Conservation (phyloP, 2,329 filamentous ascomycete species). For the Pseudovirgaria hyperparasitica region DNA sequence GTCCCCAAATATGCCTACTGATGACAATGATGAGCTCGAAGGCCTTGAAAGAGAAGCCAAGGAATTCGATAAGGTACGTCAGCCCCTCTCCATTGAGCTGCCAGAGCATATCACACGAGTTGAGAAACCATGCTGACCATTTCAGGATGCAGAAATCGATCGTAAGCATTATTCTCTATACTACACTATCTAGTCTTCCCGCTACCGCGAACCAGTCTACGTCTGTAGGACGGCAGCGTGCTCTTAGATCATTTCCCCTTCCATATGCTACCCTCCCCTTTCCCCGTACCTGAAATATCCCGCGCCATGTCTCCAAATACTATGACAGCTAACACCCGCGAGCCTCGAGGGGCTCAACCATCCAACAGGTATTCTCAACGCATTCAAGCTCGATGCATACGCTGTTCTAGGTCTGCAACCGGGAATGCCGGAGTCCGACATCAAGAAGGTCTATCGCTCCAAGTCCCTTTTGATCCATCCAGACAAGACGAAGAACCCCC, state of each 20-base stretch:
- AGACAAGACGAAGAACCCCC: constrained; percentile 88
- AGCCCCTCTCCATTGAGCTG: constrained; percentile 1
- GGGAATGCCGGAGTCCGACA: constrained; percentile 88
- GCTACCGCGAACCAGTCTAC: too few species aligned
- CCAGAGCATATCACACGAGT: constrained; percentile 4
- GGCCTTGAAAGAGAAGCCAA: constrained; percentile 74
- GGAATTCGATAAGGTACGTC: constrained; percentile 71
- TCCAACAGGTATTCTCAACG: constrained; percentile 56
- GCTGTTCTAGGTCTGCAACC: constrained; percentile 92
- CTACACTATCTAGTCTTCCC: neutral
- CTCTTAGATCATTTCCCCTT: too few species aligned
- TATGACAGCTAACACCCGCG: constrained; percentile 1
- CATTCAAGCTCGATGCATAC: constrained; percentile 78
- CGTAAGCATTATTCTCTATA: constrained; percentile 31
- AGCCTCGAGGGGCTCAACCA: constrained; percentile 1
- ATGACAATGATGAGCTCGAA: constrained; percentile 50
- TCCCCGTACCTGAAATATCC: too few species aligned
- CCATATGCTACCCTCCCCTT: too few species aligned
- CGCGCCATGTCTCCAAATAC: too few species aligned
- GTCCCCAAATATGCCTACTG: constrained; percentile 23
- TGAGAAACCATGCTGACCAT: constrained; percentile 6
- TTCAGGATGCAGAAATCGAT: constrained; percentile 84
- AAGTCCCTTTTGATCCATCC: constrained; percentile 99
- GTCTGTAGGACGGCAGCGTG: too few species aligned
- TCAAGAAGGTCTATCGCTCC: constrained; percentile 86